Evolutionary conservation across 1,139 yeast genomes (phyloP).

Genomic region (Eremothecium gossypii): DNA sequence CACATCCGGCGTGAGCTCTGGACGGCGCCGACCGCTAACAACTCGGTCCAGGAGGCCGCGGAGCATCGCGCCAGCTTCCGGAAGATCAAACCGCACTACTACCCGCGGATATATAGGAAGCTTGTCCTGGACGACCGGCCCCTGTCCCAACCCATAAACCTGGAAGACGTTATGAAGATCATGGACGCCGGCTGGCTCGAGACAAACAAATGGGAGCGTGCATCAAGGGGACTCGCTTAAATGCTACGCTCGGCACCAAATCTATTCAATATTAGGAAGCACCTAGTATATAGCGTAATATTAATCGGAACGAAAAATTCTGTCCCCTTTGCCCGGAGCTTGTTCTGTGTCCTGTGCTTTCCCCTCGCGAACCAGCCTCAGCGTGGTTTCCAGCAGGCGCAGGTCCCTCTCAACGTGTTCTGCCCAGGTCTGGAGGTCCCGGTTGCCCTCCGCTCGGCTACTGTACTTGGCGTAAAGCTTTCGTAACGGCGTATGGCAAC

Average conservation of each 20-base stretch:
- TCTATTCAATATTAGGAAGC: too few species aligned
- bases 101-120: conserved; percentile 46
- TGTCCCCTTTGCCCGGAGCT: too few species aligned
- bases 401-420: conserved; percentile 28
- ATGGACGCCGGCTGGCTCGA: conserved; percentile 65
- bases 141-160: conserved; percentile 49
- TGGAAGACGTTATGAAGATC: conserved; percentile 49
- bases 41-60: conserved; percentile 14
- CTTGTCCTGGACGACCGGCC: conserved; percentile 51
- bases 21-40: conserved; percentile 34
- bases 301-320: too few species aligned
- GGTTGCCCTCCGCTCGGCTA: conserved; percentile 11
- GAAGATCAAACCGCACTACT: conserved; percentile 35
- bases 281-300: too few species aligned
- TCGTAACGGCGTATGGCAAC: conserved; percentile 17
- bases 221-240: conserved; percentile 24
- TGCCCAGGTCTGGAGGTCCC: conserved; percentile 24
- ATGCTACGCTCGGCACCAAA: too few species aligned
- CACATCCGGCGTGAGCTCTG: conserved; percentile 49
- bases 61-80: conserved; percentile 17
- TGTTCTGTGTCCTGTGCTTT: conserved; percentile 3
- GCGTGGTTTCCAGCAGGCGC: conserved; percentile 30
- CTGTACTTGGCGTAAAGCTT: conserved; percentile 18
- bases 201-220: conserved; percentile 52
- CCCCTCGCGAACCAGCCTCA: conserved; percentile 21